Base-by-base conservation (phyloP, 164 flowering plant genomes). In the Tinospora cordifolia region DNA sequence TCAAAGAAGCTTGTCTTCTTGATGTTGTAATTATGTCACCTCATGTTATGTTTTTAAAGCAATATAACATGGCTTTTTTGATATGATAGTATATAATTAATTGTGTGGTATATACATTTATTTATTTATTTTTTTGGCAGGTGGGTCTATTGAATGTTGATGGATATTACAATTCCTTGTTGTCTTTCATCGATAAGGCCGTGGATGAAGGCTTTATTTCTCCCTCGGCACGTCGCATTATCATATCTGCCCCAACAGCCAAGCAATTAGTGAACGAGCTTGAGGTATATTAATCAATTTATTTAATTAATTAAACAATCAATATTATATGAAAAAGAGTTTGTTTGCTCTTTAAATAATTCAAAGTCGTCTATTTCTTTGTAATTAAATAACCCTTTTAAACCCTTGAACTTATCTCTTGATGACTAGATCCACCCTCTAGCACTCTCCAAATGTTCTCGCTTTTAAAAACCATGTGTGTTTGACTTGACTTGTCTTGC, bases 91-190 rank as follows among this genome's bases (percentile, higher is more conserved):
- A 21, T 54, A 54, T 54, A n/a, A 54, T 54, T 54, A 25, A 21
- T 54, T 54, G 8, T 54, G 59, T 17, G 6, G 6, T 51, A n/a
- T 54, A 54, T 19, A 54, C 8, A 41, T 60, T 13, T 60, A 25
- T 46, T 49, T 49, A 58, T 36, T 6, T 21, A 8, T 6, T 47
- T 19, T 72, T n/a, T n/a, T n/a, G n/a, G 78, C 83, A 93, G 98
- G 98, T 93, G 78, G 98, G 98, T 36, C 86, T 93, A 11, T 77
- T 93, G 84, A 93, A 93, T 78, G 97, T 93, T 26, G 98, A 91
- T 70, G 98, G 94, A 21, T 93, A 70, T 77, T 93, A 90, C 72
- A 82, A 90, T 74, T 85, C 96, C 3, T 80, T 93, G 75, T 77
- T 91, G 73, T 81, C 83, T 62, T 93, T 93, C 79, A 78, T 91